Evolutionary conservation across 176 grass and related monocot genomes (phyloP).

Genomic region (Chloris gayana): DNA sequence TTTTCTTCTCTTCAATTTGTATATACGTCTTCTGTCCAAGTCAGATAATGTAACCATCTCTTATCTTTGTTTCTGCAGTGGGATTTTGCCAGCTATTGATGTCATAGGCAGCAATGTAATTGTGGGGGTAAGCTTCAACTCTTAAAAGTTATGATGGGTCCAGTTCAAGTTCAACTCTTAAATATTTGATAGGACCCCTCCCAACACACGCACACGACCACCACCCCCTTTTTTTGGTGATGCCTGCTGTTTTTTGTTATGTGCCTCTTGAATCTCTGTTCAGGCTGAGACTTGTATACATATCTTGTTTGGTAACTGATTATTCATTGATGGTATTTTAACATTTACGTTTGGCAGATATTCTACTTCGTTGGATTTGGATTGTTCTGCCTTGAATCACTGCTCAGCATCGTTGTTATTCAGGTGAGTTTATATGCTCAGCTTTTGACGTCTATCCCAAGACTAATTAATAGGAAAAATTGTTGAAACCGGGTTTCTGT

Average conservation of each 20-base stretch:
- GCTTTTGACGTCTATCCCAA: background rate
- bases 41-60: slow-evolving; percentile 22
- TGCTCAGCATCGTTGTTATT: slow-evolving; percentile 85
- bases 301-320: background rate
- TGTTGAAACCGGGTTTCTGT: background rate
- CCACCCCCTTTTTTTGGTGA: slow-evolving; percentile 3
- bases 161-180: background rate
- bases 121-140: slow-evolving; percentile 71
- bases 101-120: slow-evolving; percentile 62
- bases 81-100: slow-evolving; percentile 91
- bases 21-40: background rate
- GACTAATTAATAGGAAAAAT: background rate
- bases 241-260: slow-evolving; percentile 3
- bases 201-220: too few relatives aligned
- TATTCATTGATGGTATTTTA: slow-evolving; percentile 18
- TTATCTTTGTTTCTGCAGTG: slow-evolving; percentile 53
- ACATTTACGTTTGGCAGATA: slow-evolving; percentile 56
- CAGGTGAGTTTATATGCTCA: slow-evolving; percentile 51
- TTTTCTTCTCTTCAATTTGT: background rate
- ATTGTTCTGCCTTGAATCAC: slow-evolving; percentile 82
- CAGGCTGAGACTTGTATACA: background rate
- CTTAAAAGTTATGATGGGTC: background rate
- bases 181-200: too few relatives aligned
- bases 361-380: slow-evolving; percentile 97
- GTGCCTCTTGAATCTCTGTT: slow-evolving; percentile 6